Percentiles rank a stretch among this genome's conserved stretches.
phyloP scores from a whole-genome alignment of 2,329 filamentous ascomycete genomes.

The Kalmusia sp. region DNA sequence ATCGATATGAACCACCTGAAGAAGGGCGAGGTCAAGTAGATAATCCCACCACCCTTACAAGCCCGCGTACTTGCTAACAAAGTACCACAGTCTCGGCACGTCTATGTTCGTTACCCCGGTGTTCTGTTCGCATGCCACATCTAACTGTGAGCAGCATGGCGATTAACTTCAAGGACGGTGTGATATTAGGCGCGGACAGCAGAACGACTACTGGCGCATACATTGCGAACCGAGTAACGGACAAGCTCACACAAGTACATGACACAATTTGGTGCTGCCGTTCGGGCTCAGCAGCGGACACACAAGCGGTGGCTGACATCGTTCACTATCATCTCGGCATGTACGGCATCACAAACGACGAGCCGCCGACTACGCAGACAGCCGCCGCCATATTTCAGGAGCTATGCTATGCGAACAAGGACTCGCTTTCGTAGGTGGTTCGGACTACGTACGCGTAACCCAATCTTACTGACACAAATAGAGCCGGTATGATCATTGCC shows the following conservation, averaged over 20 bases:
- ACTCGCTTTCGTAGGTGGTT: constrained; percentile 76
- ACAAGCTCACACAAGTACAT: constrained; percentile 98
- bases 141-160: constrained; percentile 75
- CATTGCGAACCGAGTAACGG: constrained; percentile 98
- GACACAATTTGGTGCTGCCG: constrained; percentile 99
- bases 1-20: constrained; percentile 99
- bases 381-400: constrained; percentile 97
- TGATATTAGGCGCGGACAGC: constrained; percentile 97
- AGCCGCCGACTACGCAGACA: constrained; percentile 90
- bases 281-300: constrained; percentile 96
- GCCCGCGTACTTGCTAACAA: constrained; percentile 25
- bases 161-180: constrained; percentile 97
- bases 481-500: constrained; percentile 97
- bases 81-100: constrained; percentile 77
- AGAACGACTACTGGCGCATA: constrained; percentile 97
- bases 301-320: constrained; percentile 96
- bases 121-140: constrained; percentile 21
- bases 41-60: constrained; percentile 3
- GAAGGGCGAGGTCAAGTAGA: constrained; percentile 98
- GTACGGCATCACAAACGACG: constrained; percentile 89
- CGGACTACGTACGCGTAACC: not conserved
- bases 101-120: constrained; percentile 76
- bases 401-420: constrained; percentile 98
- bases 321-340: constrained; percentile 95
- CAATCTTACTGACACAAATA: constrained; percentile 49